A percentile compares a stretch with the other conserved stretches of the same genome.
phyloP scores from a whole-genome alignment of 2,329 filamentous ascomycete species.

The Paracamarosporium sp. region DNA sequence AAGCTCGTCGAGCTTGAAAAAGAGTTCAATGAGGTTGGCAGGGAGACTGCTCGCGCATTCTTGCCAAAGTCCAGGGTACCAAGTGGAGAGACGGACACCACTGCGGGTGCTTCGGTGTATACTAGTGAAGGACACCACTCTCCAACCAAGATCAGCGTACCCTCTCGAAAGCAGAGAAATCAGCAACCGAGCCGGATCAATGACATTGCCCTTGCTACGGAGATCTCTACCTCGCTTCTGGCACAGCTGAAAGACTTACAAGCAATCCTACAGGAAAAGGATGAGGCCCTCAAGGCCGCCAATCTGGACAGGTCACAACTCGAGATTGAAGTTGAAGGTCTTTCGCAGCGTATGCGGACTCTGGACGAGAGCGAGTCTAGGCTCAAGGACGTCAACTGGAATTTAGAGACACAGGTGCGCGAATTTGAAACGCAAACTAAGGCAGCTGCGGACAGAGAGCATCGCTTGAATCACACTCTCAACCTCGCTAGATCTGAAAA shows the following conservation, averaged over 20 bases:
- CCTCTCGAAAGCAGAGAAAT: constrained; percentile 87
- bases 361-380: constrained; percentile 94
- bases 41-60: constrained; percentile 88
- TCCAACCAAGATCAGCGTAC: constrained; percentile 86
- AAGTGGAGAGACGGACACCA: constrained; percentile 55
- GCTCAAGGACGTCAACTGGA: constrained; percentile 99
- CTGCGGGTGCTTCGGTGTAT: constrained; percentile 59
- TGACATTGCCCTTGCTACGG: constrained; percentile 97
- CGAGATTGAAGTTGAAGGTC: constrained; percentile 80
- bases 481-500: constrained; percentile 77
- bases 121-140: constrained; percentile 84
- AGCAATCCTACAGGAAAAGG: constrained; percentile 81
- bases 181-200: constrained; percentile 87
- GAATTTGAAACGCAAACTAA: constrained; percentile 77
- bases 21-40: constrained; percentile 93
- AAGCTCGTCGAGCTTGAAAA: constrained; percentile 87
- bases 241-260: constrained; percentile 94
- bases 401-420: constrained; percentile 88
- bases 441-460: constrained; percentile 81
- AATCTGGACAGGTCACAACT: constrained; percentile 78
- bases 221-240: constrained; percentile 93
- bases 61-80: constrained; percentile 80
- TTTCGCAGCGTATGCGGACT: constrained; percentile 79
- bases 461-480: constrained; percentile 77
- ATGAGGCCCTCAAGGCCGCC: constrained; percentile 79